Evolutionary conservation across 2,329 filamentous ascomycete species (phyloP).

Genomic region (Monosporascus sp.): DNA sequence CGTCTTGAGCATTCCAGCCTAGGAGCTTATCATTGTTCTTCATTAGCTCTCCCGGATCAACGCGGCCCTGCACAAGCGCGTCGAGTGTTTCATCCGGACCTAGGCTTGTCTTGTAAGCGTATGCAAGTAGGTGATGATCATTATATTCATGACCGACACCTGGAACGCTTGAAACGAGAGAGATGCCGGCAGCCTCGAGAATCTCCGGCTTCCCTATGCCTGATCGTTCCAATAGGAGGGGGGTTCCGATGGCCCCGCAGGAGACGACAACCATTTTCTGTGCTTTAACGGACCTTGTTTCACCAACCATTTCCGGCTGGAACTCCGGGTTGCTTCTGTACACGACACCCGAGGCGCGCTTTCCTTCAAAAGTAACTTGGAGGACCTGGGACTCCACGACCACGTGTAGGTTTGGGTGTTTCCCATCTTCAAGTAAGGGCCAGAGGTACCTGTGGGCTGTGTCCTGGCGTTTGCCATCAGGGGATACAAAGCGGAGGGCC

Average conservation of each 20-base stretch:
- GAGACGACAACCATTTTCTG: conserved; percentile 42
- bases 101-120: conserved; percentile 42
- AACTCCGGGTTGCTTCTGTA: conserved; percentile 39
- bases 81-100: conserved; percentile 34
- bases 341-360: conserved; percentile 37
- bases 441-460: neutral
- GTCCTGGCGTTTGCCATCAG: neutral
- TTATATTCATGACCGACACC: conserved; percentile 44
- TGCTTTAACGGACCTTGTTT: conserved; percentile 32
- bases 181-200: conserved; percentile 32
- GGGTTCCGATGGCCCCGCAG: conserved; percentile 43
- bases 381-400: conserved; percentile 9
- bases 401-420: conserved; percentile 1
- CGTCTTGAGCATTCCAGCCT: conserved; percentile 46
- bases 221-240: conserved; percentile 51
- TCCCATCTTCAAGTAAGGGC: neutral
- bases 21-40: conserved; percentile 23
- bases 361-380: conserved; percentile 46
- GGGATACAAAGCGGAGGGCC: neutral
- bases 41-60: conserved; percentile 7
- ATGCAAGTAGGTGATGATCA: conserved; percentile 41
- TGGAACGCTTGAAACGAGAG: conserved; percentile 39
- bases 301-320: conserved; percentile 13
- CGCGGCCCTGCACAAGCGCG: conserved; percentile 18
- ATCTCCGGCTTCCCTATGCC: conserved; percentile 47